Base-by-base conservation (phyloP, 1,284 basidiomycete genomes). In the Ustilago lituana region DNA sequence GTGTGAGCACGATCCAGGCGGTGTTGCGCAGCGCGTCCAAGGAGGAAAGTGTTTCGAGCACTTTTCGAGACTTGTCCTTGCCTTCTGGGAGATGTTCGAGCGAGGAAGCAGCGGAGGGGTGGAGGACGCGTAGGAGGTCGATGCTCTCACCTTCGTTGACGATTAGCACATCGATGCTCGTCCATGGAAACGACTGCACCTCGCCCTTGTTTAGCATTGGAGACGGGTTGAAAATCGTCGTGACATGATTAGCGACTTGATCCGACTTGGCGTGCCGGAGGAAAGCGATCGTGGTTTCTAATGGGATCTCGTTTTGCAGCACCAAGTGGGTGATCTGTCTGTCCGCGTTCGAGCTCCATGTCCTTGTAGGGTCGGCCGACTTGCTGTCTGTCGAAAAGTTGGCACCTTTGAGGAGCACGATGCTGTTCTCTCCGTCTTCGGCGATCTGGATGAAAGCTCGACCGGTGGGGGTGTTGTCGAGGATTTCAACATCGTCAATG, bases 281-380 rank as follows among this genome's bases (percentile, higher is more conserved):
- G 65, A 85, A 85, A 4, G 82, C 71, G 14, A 81, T 54, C 5
- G 86, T 87, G 6, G 83, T 82, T 1, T 67, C 46, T 12, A 86
- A 80, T 0, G 86, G 86, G 47, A 87, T 86, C 76, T 87, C 87
- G 72, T 87, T 87, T 61, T 87, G 86, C 1, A 87, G 76, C n/a
- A 87, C 79, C 5, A 87, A 77, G 66, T 86, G 85, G 15, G 85
- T 83, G 14, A 65, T 55, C n/a, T 23, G 35, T 15, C 60, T 24
- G n/a, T 40, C 35, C 33, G 20, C 12, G 20, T 48, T 37, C n/a
- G 32, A 20, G 24, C 37, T 22, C 54, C 45, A 74, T 3, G 66
- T 47, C 14, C 37, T 35, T 9, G 23, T 33, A n/a, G 74, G 70
- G 37, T 75, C 67, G 2, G 53, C 46, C 11, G 66, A 56, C 26